Base-by-base conservation (phyloP, 495 filamentous ascomycete genomes). In the Annulohypoxylon stygium region DNA sequence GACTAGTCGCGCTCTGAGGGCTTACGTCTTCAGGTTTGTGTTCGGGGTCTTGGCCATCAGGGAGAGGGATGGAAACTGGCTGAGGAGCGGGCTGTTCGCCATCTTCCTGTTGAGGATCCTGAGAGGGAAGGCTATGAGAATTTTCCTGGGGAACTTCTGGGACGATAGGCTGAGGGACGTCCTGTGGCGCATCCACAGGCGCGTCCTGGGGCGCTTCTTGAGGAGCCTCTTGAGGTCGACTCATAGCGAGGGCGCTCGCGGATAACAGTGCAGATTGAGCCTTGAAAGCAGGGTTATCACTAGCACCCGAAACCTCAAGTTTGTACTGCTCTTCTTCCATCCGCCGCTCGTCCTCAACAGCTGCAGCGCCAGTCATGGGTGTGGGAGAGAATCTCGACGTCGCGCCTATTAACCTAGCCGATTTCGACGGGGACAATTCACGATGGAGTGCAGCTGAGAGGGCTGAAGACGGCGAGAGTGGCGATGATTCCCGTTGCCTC, bases 241-340 rank as follows among this genome's bases (percentile, higher is more conserved):
- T 89, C 79, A 90, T 86, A 18, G 81, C 82, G 6, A 79, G 70
- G 18, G 81, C 80, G 23, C 79, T 84, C 30, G 82, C 82, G 20
- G 86, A 85, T 80, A 90, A 81, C n/a, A 90, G 79, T 18, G 85
- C 83, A 25, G 84, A 81, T 66, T 90, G 77, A 7, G 82, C 84
- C 62, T 81, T 82, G n/a, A 85, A 81, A 4, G 81, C 83, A 54
- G 87, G 88, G 71, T 88, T 90, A 70, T 81, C 84, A 81, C 79
- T 87, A 41, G 71, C 82, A 14, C 81, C 75, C 34, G 75, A 73
- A 66, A 77, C 77, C 64, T 78, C 78, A 45, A 79, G 61, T 34
- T 70, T 77, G 37, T 83, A 79, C 9, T 83, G 81, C 47, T 89
- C 86, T 68, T 89, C 86, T 47, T 81, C 81, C 57, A 78, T 80